These are phyloP conservation scores for Alloascoidea africana DNA, from an alignment of 805 yeast species.

Conservation along the genomic window DNA sequence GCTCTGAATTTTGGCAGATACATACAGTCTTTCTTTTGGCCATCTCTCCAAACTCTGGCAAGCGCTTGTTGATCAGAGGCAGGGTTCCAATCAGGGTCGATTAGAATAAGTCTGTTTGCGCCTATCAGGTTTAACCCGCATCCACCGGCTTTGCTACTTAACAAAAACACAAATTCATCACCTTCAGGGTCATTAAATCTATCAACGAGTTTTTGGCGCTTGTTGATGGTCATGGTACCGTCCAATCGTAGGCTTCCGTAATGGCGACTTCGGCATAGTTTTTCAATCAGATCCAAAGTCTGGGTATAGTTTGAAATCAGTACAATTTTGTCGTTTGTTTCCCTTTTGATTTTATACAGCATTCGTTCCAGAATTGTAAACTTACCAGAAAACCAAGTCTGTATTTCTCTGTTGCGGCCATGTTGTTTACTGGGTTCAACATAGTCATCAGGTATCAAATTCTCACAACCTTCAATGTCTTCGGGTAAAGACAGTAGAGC, in stretches of 20 bases:
- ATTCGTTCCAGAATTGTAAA: slow-evolving; percentile 76
- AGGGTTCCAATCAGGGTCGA: slow-evolving; percentile 97
- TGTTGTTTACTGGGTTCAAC: slow-evolving; percentile 24
- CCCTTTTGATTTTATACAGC: slow-evolving; percentile 55
- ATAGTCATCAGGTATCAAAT: slow-evolving; percentile 59
- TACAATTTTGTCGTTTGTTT: slow-evolving; percentile 90
- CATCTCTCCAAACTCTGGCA: slow-evolving; percentile 98
- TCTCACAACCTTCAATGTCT: slow-evolving; percentile 59
- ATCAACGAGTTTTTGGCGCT: slow-evolving; percentile 87
- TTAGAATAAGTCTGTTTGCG: slow-evolving; percentile 74
- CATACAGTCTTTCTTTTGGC: slow-evolving; percentile 96
- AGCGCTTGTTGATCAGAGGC: slow-evolving; percentile 97
- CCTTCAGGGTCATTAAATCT: slow-evolving; percentile 82
- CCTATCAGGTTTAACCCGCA: slow-evolving; percentile 97
- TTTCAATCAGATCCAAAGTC: slow-evolving; percentile 82
- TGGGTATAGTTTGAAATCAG: slow-evolving; percentile 90
- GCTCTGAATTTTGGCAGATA: too few relatives aligned
- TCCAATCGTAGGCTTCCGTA: slow-evolving; percentile 78
- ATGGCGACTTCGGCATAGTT: slow-evolving; percentile 56
- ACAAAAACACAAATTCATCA: slow-evolving; percentile 71
- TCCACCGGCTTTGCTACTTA: slow-evolving; percentile 96
- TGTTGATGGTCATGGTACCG: slow-evolving; percentile 85
- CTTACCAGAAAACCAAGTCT: slow-evolving; percentile 77
- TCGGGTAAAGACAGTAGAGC: slow-evolving; percentile 62
- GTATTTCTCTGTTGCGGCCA: slow-evolving; percentile 49